Conservation (phyloP, 441 rosid species). For the Croton setiger region DNA sequence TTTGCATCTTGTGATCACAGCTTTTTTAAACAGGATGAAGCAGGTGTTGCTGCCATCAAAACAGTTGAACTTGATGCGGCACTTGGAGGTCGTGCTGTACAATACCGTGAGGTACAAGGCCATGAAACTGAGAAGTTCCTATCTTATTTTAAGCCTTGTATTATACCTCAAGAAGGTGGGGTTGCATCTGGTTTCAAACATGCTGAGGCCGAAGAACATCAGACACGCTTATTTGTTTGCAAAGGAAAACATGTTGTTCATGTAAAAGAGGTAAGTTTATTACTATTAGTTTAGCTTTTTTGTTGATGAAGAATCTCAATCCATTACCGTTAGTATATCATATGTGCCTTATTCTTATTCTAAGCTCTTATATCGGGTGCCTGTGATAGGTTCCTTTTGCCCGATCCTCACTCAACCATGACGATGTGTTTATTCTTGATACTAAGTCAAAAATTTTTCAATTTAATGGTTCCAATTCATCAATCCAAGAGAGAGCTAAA, state of each 20-base stretch:
- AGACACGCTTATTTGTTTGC: slow-evolving; percentile 78
- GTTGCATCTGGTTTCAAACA: slow-evolving; percentile 89
- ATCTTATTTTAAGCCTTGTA: slow-evolving; percentile 95
- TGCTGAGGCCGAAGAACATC: slow-evolving; percentile 71
- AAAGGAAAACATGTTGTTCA: slow-evolving; percentile 94
- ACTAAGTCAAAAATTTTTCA: slow-evolving; percentile 36
- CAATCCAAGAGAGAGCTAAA: slow-evolving; percentile 98
- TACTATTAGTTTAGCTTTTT: slow-evolving; percentile 13
- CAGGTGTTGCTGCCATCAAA: slow-evolving; percentile 80
- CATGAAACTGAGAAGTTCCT: slow-evolving; percentile 94
- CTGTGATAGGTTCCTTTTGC: slow-evolving; percentile 77
- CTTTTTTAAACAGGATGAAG: slow-evolving; percentile 74
- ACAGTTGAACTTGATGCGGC: slow-evolving; percentile 95
- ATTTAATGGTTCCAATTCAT: slow-evolving; percentile 89
- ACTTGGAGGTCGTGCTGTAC: slow-evolving; percentile 97
- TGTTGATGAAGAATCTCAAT: slow-evolving; percentile 6
- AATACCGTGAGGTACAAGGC: slow-evolving; percentile 97
- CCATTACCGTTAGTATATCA: slow-evolving; percentile 10
- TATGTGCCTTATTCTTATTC: background rate
- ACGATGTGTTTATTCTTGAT: slow-evolving; percentile 81
- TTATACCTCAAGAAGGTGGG: slow-evolving; percentile 97
- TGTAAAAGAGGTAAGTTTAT: slow-evolving; percentile 83
- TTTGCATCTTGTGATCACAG: slow-evolving; percentile 22
- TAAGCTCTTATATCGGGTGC: slow-evolving; percentile 18
- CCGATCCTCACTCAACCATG: slow-evolving; percentile 94